Evolutionary conservation across 2,329 filamentous ascomycete species (phyloP).

Genomic region (Alternaria tenuissima): DNA sequence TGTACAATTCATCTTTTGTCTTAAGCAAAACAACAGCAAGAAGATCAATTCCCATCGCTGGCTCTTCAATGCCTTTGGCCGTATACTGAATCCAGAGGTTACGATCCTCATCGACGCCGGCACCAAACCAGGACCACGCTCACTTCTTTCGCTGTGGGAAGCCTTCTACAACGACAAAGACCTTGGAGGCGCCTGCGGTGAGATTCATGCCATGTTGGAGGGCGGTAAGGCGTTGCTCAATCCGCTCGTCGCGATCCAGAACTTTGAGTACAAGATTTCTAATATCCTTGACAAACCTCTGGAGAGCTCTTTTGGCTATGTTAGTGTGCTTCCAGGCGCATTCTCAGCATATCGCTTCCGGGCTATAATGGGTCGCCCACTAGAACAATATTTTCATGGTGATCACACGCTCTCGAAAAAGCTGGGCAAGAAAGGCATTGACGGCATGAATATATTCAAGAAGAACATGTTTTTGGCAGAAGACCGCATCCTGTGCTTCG

Average conservation of each 20-base stretch:
- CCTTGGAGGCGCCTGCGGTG: slow-evolving; percentile 95
- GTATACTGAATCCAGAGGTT: slow-evolving; percentile 95
- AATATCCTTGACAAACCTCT: slow-evolving; percentile 99
- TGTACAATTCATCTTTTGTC: slow-evolving; percentile 98
- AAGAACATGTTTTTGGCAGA: slow-evolving; percentile 99
- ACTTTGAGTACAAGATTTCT: slow-evolving; percentile 99
- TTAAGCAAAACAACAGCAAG: slow-evolving; percentile 99
- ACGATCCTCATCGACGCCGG: slow-evolving; percentile 96
- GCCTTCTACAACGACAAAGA: slow-evolving; percentile 99
- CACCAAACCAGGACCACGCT: slow-evolving; percentile 93
- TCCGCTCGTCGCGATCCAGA: slow-evolving; percentile 92
- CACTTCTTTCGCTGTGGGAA: slow-evolving; percentile 92
- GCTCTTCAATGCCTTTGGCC: slow-evolving; percentile 97
- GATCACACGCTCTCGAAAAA: slow-evolving; percentile 96
- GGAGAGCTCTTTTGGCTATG: slow-evolving; percentile 96
- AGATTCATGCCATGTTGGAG: slow-evolving; percentile 95
- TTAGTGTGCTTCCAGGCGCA: slow-evolving; percentile 95
- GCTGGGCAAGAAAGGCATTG: slow-evolving; percentile 98
- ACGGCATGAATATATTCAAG: slow-evolving; percentile 99
- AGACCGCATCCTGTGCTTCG: slow-evolving; percentile 99
- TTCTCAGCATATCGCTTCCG: slow-evolving; percentile 98
- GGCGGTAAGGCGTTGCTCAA: slow-evolving; percentile 92
- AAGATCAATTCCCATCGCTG: slow-evolving; percentile 99
- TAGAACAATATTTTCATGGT: slow-evolving; percentile 99
- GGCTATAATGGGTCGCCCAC: slow-evolving; percentile 94